Conservation (phyloP, 2,329 filamentous ascomycete species). For the Verticillium longisporum region DNA sequence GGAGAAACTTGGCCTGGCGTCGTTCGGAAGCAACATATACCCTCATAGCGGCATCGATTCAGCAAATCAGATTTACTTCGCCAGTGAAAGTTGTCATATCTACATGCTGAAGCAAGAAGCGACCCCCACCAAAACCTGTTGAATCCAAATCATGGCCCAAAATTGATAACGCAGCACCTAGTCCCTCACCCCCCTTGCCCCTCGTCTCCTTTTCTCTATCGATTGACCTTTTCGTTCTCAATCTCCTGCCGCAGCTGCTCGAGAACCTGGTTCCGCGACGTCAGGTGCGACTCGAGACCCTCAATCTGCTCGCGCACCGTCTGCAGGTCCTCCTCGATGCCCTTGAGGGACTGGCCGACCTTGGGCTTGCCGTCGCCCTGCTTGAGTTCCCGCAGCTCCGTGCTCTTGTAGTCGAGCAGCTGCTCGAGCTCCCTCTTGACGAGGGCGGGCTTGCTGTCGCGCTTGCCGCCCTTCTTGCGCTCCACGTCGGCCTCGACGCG, state of each 20-base stretch:
- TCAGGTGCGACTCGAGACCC: constrained; percentile 76
- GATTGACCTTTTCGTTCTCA: constrained; percentile 71
- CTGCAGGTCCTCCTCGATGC: constrained; percentile 76
- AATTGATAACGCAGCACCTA: not conserved
- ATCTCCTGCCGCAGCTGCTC: constrained; percentile 74
- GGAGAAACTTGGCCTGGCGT: not conserved
- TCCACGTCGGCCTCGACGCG: constrained; percentile 71
- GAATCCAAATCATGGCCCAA: not conserved
- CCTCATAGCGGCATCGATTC: not conserved
- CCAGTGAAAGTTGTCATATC: not conserved
- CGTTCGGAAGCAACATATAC: not conserved
- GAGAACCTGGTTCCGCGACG: constrained; percentile 67
- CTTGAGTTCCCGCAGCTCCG: constrained; percentile 68
- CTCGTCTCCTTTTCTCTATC: constrained; percentile 3
- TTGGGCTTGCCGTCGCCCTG: constrained; percentile 62
- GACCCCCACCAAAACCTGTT: not conserved
- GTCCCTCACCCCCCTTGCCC: not conserved
- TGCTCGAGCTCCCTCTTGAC: constrained; percentile 94
- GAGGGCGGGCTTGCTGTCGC: constrained; percentile 78
- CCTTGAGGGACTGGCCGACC: constrained; percentile 66
- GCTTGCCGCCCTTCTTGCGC: constrained; percentile 53
- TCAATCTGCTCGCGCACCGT: constrained; percentile 94
- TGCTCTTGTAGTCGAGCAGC: constrained; percentile 88
- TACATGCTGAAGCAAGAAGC: not conserved
- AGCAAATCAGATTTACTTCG: not conserved